phyloP scores from a whole-genome alignment of 495 filamentous ascomycete species.

The Neurospora sp. region DNA sequence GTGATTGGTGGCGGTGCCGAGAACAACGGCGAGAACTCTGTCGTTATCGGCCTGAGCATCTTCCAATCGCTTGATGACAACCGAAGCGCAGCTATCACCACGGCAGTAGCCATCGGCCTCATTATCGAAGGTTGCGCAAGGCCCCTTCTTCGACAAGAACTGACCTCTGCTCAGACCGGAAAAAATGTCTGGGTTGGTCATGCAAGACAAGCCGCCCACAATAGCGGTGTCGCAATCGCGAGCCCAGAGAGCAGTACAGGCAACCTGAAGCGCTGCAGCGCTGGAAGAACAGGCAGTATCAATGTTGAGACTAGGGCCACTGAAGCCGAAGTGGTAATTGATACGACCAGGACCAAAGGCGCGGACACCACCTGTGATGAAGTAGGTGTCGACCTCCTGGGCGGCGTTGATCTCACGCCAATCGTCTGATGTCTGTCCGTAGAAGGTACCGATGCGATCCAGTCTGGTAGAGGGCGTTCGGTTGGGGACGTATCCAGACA shows the following conservation, averaged over 20 bases:
- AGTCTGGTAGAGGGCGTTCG: conserved; percentile 74
- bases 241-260: conserved; percentile 70
- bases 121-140: conserved; percentile 73
- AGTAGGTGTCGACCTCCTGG: conserved; percentile 88
- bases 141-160: conserved; percentile 69
- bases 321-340: conserved; percentile 80
- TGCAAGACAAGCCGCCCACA: conserved; percentile 66
- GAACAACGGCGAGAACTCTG: conserved; percentile 57
- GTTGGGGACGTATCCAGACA: conserved; percentile 82
- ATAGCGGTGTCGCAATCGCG: conserved; percentile 80
- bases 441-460: conserved; percentile 82
- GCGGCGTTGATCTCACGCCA: conserved; percentile 86
- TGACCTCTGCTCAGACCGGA: conserved; percentile 73
- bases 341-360: conserved; percentile 84
- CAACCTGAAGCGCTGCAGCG: conserved; percentile 72
- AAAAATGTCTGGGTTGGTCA: conserved; percentile 81
- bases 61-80: conserved; percentile 64
- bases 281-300: conserved; percentile 89
- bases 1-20: conserved; percentile 62
- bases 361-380: conserved; percentile 79
- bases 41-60: conserved; percentile 70
- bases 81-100: conserved; percentile 59
- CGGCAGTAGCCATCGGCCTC: conserved; percentile 71
- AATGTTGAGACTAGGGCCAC: conserved; percentile 72
- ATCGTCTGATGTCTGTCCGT: conserved; percentile 87